Base-by-base conservation (phyloP, 441 rosid genomes). In the Adansonia gregorii region DNA sequence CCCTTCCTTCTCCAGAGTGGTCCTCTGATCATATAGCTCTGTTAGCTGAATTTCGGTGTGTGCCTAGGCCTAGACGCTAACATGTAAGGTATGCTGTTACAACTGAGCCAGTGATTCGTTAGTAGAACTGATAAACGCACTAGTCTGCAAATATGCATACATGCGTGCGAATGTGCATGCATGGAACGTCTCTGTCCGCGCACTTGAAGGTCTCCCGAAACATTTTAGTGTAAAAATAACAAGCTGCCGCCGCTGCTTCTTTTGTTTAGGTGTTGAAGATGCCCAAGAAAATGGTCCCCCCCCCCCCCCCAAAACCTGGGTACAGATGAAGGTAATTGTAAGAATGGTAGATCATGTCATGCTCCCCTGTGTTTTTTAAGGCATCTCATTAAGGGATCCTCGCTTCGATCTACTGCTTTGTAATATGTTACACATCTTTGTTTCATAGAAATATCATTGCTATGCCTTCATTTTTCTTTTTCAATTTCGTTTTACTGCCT, bases 1-100 rank as follows among this genome's bases (percentile, higher is more conserved):
- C 97, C 46, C 98, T 97, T 86, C 98, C 99, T 79, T 97, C 99
- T 59, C 98, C 99, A 7, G 99, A 94, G 84, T 94, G 99, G 99
- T 97, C 99, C 61, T 97, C 99, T 17, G 97, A 92, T 94, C 99
- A 97, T 87, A 90, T 91, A 80, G 98, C 99, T 55, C 97, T 97
- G 49, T 85, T 94, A 85, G 98, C 99, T 4, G 98, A 97, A 87
- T 97, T 97, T 84, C 98, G 98, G 72, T 93, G 98, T 92, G 89
- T 88, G 86, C 92, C 97, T 78, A 94, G 98, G 84, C 80, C 86
- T 78, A 89, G 98, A 84, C 98, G 99, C 80, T 94, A 91, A 93
- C 84, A 69, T 68, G 1, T 78, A 79, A 67, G 85, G 80, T 77
- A 68, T 4, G 58, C 20, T 22, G 17, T 77, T 22, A 3, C 17